Evolutionary conservation across 2,329 filamentous ascomycete species (phyloP), one percentile per base, ranked within the genome.

Genomic region (Colletotrichum eremochloae): DNA sequence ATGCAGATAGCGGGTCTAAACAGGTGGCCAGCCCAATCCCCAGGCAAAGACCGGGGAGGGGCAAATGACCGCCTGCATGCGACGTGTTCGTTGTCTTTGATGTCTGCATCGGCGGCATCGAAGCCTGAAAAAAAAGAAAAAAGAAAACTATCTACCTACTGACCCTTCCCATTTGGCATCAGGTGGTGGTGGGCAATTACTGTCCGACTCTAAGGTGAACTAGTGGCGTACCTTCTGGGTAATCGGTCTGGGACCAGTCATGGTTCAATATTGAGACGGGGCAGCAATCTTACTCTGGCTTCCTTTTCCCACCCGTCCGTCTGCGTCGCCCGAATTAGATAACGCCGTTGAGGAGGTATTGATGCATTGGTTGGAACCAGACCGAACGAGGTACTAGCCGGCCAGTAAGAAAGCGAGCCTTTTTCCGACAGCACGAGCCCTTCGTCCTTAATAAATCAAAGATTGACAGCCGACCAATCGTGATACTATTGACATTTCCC

Each of bases 311-410:
- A 20, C 38, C 60, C 69, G 53, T 29, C 65, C 61, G 53, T 69
- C 46, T 31, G 38, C 66, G 66, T 67, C 70, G 69, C 66, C 55
- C 60, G 65, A 61, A 61, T 64, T 68, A 68, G 57, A 63, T 33
- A 42, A 42, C 56, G 50, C 68, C 56, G 31, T 62, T 31, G 42
- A 48, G n/a, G 2, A 42, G 12, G 12, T 48, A 15, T 33, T 36
- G 58, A 50, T 18, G 58, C 20, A 36, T 38, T 63, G 67, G 46
- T 65, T 36, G 33, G 44, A 44, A 42, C 44, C 67, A 42, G 42
- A 63, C 52, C 67, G 38, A 24, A 58, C 40, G 33, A 65, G 36
- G 42, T 58, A 44, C 50, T 65, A 65, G 52, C 50, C 55, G 24
- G n/a, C 50, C 46, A 38, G 46, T 33, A 48, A 48, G 50, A 46